phyloP scores from a whole-genome alignment of 163 green algal species.

The Coccomyxa subellipsoidea region DNA sequence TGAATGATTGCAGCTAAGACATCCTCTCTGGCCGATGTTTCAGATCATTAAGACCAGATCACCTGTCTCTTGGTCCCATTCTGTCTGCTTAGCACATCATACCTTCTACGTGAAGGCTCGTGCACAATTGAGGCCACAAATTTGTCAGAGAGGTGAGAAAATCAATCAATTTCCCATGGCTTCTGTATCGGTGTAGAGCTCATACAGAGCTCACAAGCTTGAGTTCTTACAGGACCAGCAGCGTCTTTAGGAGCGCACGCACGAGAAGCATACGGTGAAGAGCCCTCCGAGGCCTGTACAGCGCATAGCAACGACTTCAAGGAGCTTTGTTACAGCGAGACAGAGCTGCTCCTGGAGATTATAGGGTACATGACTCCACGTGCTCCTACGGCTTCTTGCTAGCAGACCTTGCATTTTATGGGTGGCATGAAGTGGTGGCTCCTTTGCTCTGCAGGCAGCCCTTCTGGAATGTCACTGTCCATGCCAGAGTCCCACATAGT shows the following conservation, averaged over 20 bases:
- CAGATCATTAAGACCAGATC: neutral
- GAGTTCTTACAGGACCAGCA: neutral
- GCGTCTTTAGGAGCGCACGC: neutral
- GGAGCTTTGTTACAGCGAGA: neutral
- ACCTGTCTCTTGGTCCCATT: neutral
- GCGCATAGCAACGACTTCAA: neutral
- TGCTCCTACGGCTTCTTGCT: no score
- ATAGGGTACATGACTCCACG: no score
- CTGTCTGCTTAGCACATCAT: neutral
- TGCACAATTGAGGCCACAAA: neutral
- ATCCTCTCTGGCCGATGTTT: neutral
- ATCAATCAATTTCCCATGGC: no score
- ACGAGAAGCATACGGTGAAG: neutral
- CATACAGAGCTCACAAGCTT: no score
- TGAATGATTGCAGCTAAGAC: neutral
- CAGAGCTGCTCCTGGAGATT: neutral
- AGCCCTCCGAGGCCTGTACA: neutral
- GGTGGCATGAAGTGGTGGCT: neutral
- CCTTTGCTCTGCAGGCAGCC: neutral
- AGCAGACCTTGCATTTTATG: neutral
- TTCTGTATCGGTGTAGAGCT: no score
- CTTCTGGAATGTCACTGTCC: neutral
- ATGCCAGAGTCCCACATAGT: neutral
- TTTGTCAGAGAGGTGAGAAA: neutral
- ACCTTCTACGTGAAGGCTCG: neutral